These are phyloP conservation scores for Cutaneotrichosporon cyanovorans DNA, from an alignment of 1,284 basidiomycete genomes.

Conservation along the genomic window DNA sequence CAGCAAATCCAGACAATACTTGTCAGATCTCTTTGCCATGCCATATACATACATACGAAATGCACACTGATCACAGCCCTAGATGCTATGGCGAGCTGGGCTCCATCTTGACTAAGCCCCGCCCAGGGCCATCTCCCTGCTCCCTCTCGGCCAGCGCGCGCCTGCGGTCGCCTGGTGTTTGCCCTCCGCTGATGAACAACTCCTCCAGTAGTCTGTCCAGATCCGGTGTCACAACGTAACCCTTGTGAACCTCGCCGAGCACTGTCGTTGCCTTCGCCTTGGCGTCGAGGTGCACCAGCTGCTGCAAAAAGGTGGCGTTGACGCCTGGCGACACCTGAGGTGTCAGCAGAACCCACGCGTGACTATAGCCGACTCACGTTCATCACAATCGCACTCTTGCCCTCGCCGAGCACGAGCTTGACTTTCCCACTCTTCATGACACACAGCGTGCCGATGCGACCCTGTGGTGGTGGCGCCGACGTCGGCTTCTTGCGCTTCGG, in stretches of 20 bases:
- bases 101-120: conserved; percentile 58
- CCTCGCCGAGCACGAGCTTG: conserved; percentile 73
- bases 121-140: no score
- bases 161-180: conserved; percentile 42
- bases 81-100: conserved; percentile 7
- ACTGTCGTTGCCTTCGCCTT: conserved; percentile 56
- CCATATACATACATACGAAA: no score
- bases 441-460: conserved; percentile 71
- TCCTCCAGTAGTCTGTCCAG: conserved; percentile 68
- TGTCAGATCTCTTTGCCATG: no score
- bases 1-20: no score
- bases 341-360: conserved; percentile 5
- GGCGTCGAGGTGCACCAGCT: conserved; percentile 68
- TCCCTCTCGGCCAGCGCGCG: conserved; percentile 9
- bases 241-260: conserved; percentile 75
- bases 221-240: conserved; percentile 79
- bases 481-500: conserved; percentile 30
- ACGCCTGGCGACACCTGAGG: conserved; percentile 75
- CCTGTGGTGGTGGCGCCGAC: conserved; percentile 53
- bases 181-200: conserved; percentile 50
- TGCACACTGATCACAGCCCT: no score
- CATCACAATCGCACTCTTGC: conserved; percentile 70
- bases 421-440: conserved; percentile 76
- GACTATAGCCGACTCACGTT: conserved; percentile 54
- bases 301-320: conserved; percentile 81